phyloP scores from a whole-genome alignment of 2,329 filamentous ascomycete genomes.

The Paraconiothyrium brasiliense region DNA sequence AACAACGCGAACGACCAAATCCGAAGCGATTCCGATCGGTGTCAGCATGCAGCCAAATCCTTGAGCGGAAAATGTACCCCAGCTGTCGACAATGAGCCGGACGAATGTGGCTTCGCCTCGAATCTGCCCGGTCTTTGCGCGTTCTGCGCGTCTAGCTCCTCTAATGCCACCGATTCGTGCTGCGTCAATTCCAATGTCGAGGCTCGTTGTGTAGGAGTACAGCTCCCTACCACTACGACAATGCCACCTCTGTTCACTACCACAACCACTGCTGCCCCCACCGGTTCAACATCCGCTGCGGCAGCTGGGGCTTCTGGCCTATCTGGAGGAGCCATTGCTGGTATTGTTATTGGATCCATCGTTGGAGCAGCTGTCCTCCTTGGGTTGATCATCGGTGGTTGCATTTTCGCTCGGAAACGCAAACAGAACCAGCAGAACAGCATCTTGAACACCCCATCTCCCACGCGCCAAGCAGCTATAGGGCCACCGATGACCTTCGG shows the following conservation, averaged over 20 bases:
- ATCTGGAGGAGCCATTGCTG: constrained; percentile 88
- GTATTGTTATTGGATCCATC: constrained; percentile 84
- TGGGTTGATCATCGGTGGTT: constrained; percentile 67
- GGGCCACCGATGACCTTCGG: constrained; percentile 53
- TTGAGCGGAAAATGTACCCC: constrained; percentile 78
- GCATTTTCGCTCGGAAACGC: constrained; percentile 67
- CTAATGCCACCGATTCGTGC: constrained; percentile 94
- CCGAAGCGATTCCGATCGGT: constrained; percentile 90
- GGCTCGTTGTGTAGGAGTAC: constrained; percentile 76
- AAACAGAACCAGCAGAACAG: constrained; percentile 71
- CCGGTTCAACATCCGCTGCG: constrained; percentile 38
- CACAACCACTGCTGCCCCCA: constrained; percentile 67
- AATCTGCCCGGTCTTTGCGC: constrained; percentile 80
- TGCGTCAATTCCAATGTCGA: constrained; percentile 85
- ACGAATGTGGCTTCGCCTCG: constrained; percentile 84
- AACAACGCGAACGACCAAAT: constrained; percentile 77
- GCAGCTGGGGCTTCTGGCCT: constrained; percentile 61
- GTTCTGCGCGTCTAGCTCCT: constrained; percentile 83
- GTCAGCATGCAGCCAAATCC: constrained; percentile 81
- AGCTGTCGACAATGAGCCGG: constrained; percentile 80
- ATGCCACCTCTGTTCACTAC: constrained; percentile 68
- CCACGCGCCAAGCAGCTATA: constrained; percentile 56
- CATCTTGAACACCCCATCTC: constrained; percentile 90
- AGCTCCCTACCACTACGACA: constrained; percentile 75
- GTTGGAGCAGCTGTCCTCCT: constrained; percentile 75